phyloP scores from a whole-genome alignment of 2,329 filamentous ascomycete genomes.

The Talaromyces sp. region DNA sequence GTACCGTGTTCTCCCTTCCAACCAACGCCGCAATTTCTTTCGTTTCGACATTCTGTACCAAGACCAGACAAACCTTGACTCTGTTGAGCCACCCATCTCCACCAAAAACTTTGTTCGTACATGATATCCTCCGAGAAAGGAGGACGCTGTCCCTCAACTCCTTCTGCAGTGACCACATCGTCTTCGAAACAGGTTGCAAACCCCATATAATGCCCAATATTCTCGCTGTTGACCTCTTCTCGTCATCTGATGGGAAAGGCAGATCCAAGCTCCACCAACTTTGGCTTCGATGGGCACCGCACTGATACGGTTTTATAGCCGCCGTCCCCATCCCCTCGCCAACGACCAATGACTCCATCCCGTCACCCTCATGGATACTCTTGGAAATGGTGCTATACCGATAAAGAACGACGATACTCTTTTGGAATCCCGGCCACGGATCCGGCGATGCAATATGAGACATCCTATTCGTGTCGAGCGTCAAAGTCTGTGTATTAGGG shows the following conservation, averaged over 20 bases:
- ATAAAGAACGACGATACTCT: neutral
- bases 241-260: neutral
- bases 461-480: neutral
- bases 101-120: neutral
- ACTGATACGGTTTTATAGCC: neutral
- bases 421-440: neutral
- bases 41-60: neutral
- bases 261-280: neutral
- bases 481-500: neutral
- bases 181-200: neutral
- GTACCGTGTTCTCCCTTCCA: neutral
- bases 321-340: neutral
- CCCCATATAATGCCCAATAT: neutral
- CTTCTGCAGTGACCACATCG: neutral
- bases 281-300: neutral
- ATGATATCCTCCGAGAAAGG: neutral
- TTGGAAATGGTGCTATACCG: neutral
- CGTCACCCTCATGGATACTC: neutral
- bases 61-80: neutral
- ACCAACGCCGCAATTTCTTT: neutral
- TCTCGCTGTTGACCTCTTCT: neutral
- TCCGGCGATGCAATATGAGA: neutral
- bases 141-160: neutral
- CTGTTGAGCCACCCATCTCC: neutral
- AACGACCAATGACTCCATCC: neutral